Conservation (phyloP, 345 rosid genomes). For the Salix brachista region DNA sequence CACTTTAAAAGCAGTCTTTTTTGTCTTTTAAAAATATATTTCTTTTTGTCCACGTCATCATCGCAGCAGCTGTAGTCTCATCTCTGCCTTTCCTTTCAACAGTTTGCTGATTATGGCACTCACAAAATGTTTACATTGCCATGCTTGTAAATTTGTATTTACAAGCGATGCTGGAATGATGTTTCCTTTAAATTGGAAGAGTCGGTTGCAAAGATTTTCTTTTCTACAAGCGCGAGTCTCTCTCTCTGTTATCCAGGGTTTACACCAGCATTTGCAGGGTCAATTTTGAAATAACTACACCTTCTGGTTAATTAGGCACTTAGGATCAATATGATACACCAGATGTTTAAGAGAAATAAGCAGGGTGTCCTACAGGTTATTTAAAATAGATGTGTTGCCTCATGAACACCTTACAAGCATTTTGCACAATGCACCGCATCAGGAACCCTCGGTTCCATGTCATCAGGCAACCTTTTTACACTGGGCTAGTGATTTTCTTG, state of each 20-base stretch:
- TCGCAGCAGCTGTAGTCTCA: background rate
- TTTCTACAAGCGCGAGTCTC: background rate
- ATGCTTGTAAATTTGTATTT: constrained; percentile 1
- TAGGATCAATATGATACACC: too few relatives aligned
- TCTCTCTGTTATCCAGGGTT: background rate
- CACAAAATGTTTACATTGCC: constrained; percentile 6
- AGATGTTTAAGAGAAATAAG: too few relatives aligned
- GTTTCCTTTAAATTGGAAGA: background rate
- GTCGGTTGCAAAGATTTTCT: background rate
- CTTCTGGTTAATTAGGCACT: too few relatives aligned
- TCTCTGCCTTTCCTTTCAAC: constrained; percentile 5
- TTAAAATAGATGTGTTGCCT: too few relatives aligned
- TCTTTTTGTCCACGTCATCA: background rate
- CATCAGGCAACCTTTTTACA: too few relatives aligned
- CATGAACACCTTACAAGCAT: too few relatives aligned
- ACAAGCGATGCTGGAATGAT: background rate
- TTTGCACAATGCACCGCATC: too few relatives aligned
- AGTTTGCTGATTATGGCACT: constrained; percentile 19
- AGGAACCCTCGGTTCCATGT: too few relatives aligned
- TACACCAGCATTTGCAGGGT: background rate
- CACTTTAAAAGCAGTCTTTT: background rate
- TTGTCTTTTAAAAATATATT: background rate
- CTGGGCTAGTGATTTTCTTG: too few relatives aligned
- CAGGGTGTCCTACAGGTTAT: too few relatives aligned
- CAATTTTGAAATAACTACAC: background rate